Conservation (phyloP, 2,329 filamentous ascomycete species). For the Botryotinia calthae region DNA sequence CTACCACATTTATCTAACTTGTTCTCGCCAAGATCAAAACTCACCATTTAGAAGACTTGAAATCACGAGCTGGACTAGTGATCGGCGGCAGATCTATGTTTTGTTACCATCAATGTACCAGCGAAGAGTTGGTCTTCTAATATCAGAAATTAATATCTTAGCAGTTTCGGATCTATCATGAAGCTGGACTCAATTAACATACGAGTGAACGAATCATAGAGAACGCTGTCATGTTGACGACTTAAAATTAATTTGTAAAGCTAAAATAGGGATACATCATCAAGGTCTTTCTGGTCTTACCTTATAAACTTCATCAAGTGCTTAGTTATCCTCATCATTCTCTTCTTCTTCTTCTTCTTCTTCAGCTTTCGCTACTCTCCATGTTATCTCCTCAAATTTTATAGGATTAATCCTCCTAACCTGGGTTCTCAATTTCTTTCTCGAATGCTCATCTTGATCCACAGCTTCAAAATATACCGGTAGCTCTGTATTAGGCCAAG, state of each 20-base stretch:
- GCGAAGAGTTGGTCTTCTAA: not conserved
- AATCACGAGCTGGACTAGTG: too few relatives aligned
- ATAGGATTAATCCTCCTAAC: not conserved
- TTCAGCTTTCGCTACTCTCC: not conserved
- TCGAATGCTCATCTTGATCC: not conserved
- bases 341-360: not conserved
- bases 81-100: too few relatives aligned
- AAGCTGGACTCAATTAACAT: not conserved
- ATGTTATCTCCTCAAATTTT: not conserved
- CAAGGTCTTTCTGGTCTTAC: not conserved
- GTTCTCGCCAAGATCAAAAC: too few relatives aligned
- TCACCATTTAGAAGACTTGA: too few relatives aligned
- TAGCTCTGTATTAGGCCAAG: not conserved
- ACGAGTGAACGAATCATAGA: not conserved
- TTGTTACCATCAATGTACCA: too few relatives aligned
- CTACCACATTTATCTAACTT: too few relatives aligned
- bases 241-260: not conserved
- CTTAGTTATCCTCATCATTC: not conserved
- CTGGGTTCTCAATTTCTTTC: not conserved
- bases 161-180: not conserved
- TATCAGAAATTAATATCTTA: not conserved
- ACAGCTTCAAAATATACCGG: not conserved
- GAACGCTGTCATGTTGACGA: not conserved
- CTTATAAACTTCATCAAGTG: not conserved
- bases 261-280: not conserved